Conservation (phyloP, 2,329 filamentous ascomycete species). For the Penicillium sp. region DNA sequence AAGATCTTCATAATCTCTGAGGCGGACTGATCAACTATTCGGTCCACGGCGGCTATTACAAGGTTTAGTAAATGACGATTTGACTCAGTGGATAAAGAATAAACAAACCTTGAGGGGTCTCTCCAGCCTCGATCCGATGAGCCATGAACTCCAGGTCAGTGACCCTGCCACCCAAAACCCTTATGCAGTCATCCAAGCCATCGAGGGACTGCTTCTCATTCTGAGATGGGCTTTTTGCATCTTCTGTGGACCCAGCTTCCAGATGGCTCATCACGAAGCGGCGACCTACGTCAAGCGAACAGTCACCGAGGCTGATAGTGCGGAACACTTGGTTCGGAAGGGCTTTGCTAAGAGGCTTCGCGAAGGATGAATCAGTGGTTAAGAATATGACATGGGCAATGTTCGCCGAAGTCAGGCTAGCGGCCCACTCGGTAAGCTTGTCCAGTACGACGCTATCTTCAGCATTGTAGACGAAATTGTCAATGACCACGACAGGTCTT, state of each 20-base stretch:
- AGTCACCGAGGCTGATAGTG: constrained; percentile 80
- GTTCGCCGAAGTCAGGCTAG: constrained; percentile 78
- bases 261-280: constrained; percentile 85
- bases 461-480: constrained; percentile 82
- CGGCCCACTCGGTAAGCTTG: constrained; percentile 86
- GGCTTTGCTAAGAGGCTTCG: constrained; percentile 80
- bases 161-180: constrained; percentile 81
- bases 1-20: constrained; percentile 94
- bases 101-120: constrained; percentile 64
- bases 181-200: constrained; percentile 79
- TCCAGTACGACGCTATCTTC: constrained; percentile 66
- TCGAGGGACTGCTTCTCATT: constrained; percentile 54
- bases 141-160: constrained; percentile 93
- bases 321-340: constrained; percentile 90
- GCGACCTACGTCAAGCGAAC: constrained; percentile 81
- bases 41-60: constrained; percentile 65
- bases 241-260: constrained; percentile 45
- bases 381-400: constrained; percentile 93
- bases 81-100: too few relatives aligned
- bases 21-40: constrained; percentile 85
- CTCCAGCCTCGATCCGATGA: constrained; percentile 82
- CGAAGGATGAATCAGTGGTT: constrained; percentile 83
- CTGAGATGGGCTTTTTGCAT: constrained; percentile 29
- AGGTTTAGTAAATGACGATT: constrained; percentile 17
- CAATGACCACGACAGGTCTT: constrained; percentile 79